phyloP scores from a whole-genome alignment of 73 alveolate genomes.

The Durusdinium trenchii region DNA sequence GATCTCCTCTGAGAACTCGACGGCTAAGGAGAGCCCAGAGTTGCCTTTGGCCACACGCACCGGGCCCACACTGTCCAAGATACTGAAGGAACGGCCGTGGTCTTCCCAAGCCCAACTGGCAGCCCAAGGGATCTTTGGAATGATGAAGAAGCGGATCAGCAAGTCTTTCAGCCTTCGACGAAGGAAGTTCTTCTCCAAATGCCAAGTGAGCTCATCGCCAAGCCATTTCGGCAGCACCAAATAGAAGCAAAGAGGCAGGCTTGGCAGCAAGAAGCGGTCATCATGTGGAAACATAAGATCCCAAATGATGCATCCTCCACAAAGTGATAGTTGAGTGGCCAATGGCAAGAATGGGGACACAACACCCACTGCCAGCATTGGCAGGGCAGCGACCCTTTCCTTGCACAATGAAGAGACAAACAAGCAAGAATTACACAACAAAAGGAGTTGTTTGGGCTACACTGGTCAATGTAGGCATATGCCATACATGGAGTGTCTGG shows the following conservation, averaged over 20 bases:
- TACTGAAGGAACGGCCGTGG: not conserved
- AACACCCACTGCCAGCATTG: not conserved
- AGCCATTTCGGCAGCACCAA: slow-evolving; percentile 85
- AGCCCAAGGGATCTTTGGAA: not conserved
- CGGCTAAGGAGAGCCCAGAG: slow-evolving; percentile 39
- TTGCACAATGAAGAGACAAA: not conserved
- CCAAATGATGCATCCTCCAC: slow-evolving; percentile 11
- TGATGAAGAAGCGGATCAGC: not conserved
- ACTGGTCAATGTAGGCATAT: not conserved
- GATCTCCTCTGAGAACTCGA: slow-evolving; percentile 11
- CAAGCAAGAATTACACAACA: not conserved
- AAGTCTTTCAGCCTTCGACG: not conserved
- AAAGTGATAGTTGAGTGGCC: not conserved
- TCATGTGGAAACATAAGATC: not conserved
- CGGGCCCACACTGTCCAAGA: slow-evolving; percentile 18
- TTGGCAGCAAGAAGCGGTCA: slow-evolving; percentile 47
- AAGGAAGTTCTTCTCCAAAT: not conserved
- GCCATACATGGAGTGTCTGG: too few relatives aligned
- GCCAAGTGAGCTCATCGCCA: slow-evolving; percentile 36
- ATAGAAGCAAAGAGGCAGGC: slow-evolving; percentile 64
- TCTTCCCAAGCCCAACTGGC: slow-evolving; percentile 43
- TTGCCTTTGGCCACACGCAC: slow-evolving; percentile 55
- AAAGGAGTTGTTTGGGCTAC: not conserved
- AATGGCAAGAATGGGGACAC: not conserved
- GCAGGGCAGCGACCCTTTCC: not conserved